These are phyloP conservation scores for Bolboschoenoplectus hybrid DNA, from an alignment of 202 grass and related monocot species.

Conservation along the genomic window DNA sequence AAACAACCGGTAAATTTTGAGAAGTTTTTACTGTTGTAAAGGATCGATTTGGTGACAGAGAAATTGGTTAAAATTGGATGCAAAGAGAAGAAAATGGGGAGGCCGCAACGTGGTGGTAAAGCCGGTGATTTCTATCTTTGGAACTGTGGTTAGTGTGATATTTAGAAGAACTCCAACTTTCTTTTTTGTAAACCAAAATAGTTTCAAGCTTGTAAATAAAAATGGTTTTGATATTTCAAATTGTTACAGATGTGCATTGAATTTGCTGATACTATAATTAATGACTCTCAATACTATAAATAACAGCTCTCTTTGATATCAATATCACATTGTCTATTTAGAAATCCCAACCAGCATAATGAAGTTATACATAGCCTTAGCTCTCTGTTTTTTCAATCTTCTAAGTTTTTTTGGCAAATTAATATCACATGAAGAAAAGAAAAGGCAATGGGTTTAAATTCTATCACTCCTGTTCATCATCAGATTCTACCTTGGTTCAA, in stretches of 20 bases:
- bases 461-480: not conserved
- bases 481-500: not conserved
- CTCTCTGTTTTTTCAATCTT: not conserved
- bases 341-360: not conserved
- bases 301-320: not conserved
- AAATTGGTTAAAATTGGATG: conserved; percentile 30
- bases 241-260: not conserved
- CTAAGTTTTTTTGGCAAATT: not conserved
- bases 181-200: not conserved
- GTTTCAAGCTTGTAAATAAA: not conserved
- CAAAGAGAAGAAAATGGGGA: not conserved
- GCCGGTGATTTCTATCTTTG: conserved; percentile 12
- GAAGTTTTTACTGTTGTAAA: not conserved
- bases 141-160: not conserved
- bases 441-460: not conserved
- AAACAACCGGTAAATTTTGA: not conserved
- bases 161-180: not conserved
- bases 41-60: conserved; percentile 8
- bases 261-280: not conserved
- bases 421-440: not conserved
- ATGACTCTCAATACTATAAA: not conserved
- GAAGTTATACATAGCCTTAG: not conserved
- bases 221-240: not conserved
- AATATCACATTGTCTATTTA: not conserved
- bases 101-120: not conserved